These are phyloP conservation scores for Hydnum rufescens DNA, from an alignment of 768 basidiomycete species.

Conservation along the genomic window DNA sequence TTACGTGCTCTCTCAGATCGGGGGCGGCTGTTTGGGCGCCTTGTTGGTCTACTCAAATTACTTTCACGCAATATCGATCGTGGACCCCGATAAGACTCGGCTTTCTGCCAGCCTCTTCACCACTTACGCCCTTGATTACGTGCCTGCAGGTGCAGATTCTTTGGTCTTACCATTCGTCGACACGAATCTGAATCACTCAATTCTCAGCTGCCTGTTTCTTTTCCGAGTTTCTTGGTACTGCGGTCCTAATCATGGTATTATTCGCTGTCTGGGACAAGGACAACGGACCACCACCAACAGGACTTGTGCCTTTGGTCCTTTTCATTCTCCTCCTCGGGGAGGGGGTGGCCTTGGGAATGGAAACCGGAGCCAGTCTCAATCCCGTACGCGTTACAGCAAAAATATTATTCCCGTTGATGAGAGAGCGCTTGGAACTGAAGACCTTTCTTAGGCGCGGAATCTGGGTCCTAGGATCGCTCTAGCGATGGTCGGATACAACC, in stretches of 20 bases:
- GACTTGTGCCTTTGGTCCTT: slow-evolving; percentile 33
- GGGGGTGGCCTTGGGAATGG: slow-evolving; percentile 35
- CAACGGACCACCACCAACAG: slow-evolving; percentile 29
- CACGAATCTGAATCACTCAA: background rate
- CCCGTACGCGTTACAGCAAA: background rate
- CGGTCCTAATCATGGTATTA: slow-evolving; percentile 33
- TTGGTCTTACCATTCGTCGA: background rate
- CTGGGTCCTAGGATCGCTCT: slow-evolving; percentile 48
- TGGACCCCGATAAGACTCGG: slow-evolving; percentile 24
- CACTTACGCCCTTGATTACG: slow-evolving; percentile 26
- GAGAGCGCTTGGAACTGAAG: background rate
- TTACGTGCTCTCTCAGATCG: slow-evolving; percentile 44
- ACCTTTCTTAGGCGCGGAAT: slow-evolving; percentile 28
- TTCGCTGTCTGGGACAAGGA: slow-evolving; percentile 33
- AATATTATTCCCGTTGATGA: background rate
- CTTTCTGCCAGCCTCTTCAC: slow-evolving; percentile 29
- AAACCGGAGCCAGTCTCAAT: slow-evolving; percentile 22
- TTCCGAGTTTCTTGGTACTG: slow-evolving; percentile 33
- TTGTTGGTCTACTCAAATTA: slow-evolving; percentile 44
- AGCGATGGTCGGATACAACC: slow-evolving; percentile 22
- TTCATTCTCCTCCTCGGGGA: slow-evolving; percentile 42
- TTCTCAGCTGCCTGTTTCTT: slow-evolving; percentile 2
- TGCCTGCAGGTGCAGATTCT: slow-evolving; percentile 17
- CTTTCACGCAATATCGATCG: slow-evolving; percentile 35
- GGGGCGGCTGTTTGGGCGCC: slow-evolving; percentile 45